These are phyloP conservation scores for Globisporangium canariense DNA, from an alignment of 352 stramenopile genomes.

Conservation along the genomic window DNA sequence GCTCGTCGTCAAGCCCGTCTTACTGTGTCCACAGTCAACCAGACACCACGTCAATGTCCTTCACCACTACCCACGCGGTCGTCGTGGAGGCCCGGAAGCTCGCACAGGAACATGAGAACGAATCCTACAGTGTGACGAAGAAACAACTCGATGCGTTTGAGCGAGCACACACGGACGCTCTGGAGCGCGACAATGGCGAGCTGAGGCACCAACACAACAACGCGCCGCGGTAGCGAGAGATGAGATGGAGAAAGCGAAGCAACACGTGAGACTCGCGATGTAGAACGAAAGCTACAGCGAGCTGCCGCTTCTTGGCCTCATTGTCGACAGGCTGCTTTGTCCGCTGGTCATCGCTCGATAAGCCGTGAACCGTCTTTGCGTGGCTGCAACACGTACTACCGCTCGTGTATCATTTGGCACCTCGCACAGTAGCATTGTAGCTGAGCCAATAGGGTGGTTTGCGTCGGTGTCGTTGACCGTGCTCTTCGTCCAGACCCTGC, in stretches of 20 bases:
- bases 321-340: background rate
- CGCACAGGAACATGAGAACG: background rate
- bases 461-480: background rate
- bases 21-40: too few species aligned
- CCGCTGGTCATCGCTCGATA: too few species aligned
- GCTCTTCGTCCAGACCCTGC: background rate
- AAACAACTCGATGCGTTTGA: background rate
- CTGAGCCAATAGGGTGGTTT: background rate
- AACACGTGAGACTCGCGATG: background rate
- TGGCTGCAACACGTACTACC: background rate
- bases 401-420: background rate
- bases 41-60: background rate
- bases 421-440: background rate
- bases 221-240: background rate
- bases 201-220: background rate
- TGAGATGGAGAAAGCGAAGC: background rate
- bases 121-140: background rate
- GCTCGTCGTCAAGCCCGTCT: background rate
- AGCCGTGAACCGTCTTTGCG: background rate
- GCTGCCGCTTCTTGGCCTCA: background rate
- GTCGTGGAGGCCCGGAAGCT: background rate
- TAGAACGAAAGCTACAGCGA: background rate
- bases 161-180: background rate
- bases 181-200: background rate
- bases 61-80: background rate